These are phyloP conservation scores for Aspergillus hortae DNA, from an alignment of 2,329 filamentous ascomycete genomes.

Conservation along the genomic window DNA sequence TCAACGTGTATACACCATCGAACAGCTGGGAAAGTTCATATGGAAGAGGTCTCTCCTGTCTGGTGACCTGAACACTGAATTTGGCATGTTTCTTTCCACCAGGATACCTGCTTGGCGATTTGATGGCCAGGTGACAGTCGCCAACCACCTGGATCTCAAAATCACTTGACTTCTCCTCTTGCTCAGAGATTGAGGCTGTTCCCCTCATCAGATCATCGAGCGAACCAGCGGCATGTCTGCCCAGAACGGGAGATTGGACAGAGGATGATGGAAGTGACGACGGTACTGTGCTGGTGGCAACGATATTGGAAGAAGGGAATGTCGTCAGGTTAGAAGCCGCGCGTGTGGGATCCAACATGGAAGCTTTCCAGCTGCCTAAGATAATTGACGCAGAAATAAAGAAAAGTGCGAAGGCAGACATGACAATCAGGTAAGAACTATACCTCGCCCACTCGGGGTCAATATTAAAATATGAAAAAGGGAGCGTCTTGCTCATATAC, in stretches of 20 bases:
- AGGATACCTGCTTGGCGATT: slow-evolving; percentile 44
- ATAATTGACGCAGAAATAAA: no score
- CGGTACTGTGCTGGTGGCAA: slow-evolving; percentile 16
- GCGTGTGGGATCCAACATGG: no score
- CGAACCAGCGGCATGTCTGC: slow-evolving; percentile 15
- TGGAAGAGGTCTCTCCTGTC: slow-evolving; percentile 38
- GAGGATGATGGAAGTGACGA: slow-evolving; percentile 18
- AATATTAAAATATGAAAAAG: slow-evolving; percentile 18
- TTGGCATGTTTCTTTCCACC: slow-evolving; percentile 44
- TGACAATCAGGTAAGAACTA: slow-evolving; percentile 6
- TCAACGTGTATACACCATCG: slow-evolving; percentile 52
- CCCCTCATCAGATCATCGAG: slow-evolving; percentile 24
- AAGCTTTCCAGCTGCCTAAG: no score
- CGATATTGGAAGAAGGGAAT: neutral
- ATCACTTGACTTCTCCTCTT: slow-evolving; percentile 30
- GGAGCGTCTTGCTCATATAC: slow-evolving; percentile 21
- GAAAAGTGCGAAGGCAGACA: no score
- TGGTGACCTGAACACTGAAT: slow-evolving; percentile 49
- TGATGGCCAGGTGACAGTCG: slow-evolving; percentile 52
- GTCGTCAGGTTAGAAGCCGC: neutral
- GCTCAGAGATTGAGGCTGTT: slow-evolving; percentile 18
- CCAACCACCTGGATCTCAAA: slow-evolving; percentile 55
- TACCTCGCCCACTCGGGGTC: slow-evolving; percentile 19
- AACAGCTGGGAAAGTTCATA: slow-evolving; percentile 50
- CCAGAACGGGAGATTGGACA: slow-evolving; percentile 15